These are phyloP conservation scores for Fusarium sp. DNA, from an alignment of 2,329 filamentous ascomycete species.

Conservation along the genomic window DNA sequence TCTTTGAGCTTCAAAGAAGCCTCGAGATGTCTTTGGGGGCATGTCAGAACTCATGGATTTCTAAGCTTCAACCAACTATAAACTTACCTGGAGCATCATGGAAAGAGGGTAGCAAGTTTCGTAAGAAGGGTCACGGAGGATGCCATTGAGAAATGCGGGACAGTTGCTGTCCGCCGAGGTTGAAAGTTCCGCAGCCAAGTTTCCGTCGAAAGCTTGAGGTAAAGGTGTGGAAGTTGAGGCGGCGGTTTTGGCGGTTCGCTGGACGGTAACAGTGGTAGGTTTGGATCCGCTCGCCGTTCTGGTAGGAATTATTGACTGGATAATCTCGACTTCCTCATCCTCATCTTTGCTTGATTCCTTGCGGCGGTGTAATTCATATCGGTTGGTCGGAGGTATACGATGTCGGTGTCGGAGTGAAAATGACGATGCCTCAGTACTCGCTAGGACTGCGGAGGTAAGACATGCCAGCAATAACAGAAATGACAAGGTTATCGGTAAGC, in stretches of 20 bases:
- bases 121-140: conserved; percentile 75
- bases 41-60: conserved; percentile 11
- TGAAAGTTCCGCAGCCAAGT: conserved; percentile 71
- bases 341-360: conserved; percentile 30
- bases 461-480: conserved; percentile 40
- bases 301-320: conserved; percentile 27
- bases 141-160: conserved; percentile 72
- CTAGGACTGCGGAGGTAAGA: conserved; percentile 38
- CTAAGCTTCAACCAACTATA: background rate
- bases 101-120: conserved; percentile 84
- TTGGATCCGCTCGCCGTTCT: conserved; percentile 35
- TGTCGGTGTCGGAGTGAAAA: conserved; percentile 30
- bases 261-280: conserved; percentile 41
- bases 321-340: conserved; percentile 28
- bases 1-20: conserved; percentile 83
- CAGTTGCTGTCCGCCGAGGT: conserved; percentile 63
- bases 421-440: conserved; percentile 31
- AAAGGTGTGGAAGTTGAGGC: conserved; percentile 61
- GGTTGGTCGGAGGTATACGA: conserved; percentile 9
- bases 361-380: conserved; percentile 28
- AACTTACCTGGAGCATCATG: conserved; percentile 78
- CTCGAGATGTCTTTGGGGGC: conserved; percentile 74
- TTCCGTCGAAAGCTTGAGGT: conserved; percentile 71
- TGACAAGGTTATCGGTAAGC: conserved; percentile 27
- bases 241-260: conserved; percentile 35